Base-by-base conservation (phyloP, 139 green algal species). In the Chlamydomonas urium region DNA sequence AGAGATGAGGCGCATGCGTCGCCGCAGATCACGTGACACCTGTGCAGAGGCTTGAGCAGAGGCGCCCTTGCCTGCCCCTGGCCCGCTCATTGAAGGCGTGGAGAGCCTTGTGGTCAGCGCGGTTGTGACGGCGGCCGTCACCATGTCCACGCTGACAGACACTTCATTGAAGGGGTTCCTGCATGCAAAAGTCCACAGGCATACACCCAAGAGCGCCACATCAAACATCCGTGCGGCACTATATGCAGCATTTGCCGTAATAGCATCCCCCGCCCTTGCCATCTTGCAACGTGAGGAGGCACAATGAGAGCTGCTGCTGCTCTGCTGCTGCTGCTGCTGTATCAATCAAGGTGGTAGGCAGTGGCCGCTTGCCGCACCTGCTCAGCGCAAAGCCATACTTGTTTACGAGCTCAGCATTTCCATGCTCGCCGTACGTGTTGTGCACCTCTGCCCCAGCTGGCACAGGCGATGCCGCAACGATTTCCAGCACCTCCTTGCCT, bases 401-500 rank as follows among this genome's bases (percentile, higher is more conserved):
- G 57, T 78, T 74, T 34, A 84, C 57, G 59, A 84, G 81, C 74
- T 82, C 77, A 1, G 66, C 47, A 73, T 87, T 79, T 33, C 76
- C 69, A 61, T 81, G 74, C 60, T 83, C 80, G 24, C 80, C 80
- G 38, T 83, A 83, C 48, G 75, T 81, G 75, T 78, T 81, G 74
- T 73, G 72, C 37, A 81, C 75, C 75, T 96, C 87, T 0, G 45
- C 6, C 1, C 83, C 82, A 0, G 34, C 35, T 1, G 76, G 58
- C 4, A 93, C 36, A 0, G 69, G 60, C 0, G 82, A 85, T 0
- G 84, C 86, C 2, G 89, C 87, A 31, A 92, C 69, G 48, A 94
- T 90, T 65, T 90, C 79, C 71, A 92, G 45, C 23, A 72, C n/a
- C 26, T 80, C 79, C 19, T 75, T 73, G 21, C 69, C 73, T 80